Conservation (phyloP, 345 rosid species). For the Syzygium aqueum region DNA sequence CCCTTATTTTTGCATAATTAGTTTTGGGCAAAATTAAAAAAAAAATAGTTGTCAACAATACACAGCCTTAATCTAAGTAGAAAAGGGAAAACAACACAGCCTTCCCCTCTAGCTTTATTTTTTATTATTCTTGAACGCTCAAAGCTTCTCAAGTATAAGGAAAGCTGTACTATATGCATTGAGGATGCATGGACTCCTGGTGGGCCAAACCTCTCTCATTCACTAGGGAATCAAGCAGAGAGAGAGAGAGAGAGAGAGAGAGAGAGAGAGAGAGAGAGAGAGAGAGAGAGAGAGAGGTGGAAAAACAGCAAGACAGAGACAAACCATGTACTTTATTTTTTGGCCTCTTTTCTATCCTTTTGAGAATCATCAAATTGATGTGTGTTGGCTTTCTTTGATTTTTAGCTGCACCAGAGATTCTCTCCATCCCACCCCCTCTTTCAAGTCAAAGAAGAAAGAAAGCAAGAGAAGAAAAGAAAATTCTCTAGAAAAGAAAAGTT, state of each 20-base stretch:
- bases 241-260: background rate
- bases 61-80: background rate
- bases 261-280: background rate
- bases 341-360: conserved; percentile 10
- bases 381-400: conserved; percentile 3
- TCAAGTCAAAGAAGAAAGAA: conserved; percentile 12
- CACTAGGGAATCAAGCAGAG: background rate
- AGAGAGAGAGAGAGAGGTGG: background rate
- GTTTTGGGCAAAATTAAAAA: no score
- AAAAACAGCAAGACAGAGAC: conserved; percentile 1
- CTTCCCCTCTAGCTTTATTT: background rate
- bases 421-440: conserved; percentile 5
- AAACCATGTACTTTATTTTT: conserved; percentile 5
- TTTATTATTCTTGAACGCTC: background rate
- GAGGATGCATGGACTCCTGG: background rate
- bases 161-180: background rate
- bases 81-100: background rate
- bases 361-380: conserved; percentile 1
- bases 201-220: background rate
- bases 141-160: background rate
- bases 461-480: background rate
- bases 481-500: background rate
- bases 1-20: no score
- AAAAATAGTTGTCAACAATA: no score
- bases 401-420: conserved; percentile 13